Base-by-base conservation (phyloP, 148 eudicot genomes). In the Fallopia convolvulus region DNA sequence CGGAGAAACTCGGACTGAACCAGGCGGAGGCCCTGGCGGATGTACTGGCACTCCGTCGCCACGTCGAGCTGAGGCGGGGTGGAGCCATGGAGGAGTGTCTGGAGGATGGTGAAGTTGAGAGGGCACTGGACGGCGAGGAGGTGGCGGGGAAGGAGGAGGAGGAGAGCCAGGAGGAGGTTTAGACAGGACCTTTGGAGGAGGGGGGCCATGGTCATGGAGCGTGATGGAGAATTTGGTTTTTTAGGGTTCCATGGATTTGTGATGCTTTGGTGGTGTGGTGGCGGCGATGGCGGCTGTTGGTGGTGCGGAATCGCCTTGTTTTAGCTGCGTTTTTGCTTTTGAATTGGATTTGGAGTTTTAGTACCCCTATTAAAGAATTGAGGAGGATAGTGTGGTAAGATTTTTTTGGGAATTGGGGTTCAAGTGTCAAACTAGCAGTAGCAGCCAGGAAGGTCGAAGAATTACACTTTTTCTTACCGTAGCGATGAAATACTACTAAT, bases 1-100 rank as follows among this genome's bases (percentile, higher is more conserved):
- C 82, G 83, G 80, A 93, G 97, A 48, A 86, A 86, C 36, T 86
- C 84, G 8, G 97, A 83, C 6, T 84, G 82, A n/a, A 93, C 92
- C 8, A 93, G 80, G 0, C 91, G 86, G 70, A 93, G 84, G 3
- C 90, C 88, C 63, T 85, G 86, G 0, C 75, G 81, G 79, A 88
- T 82, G 84, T 82, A 87, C 15, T 79, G 89, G 79, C 97, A 93
- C 32, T 81, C 78, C 6, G 81, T 23, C 1, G 13, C 1, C 77
- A 65, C 52, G 61, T 81, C 81, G 12, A 82, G 32, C 26, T 58
- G 63, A 13, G 84, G 80, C 2, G 56, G 81, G 3, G 76, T 79
- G 0, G 88, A 74, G 79, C 47, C 75, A 0, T 46, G 68, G 1
- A 77, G 46, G 1, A 85, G 72, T 0, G 77, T 49, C 5, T 72